Evolutionary conservation across 2,329 filamentous ascomycete species (phyloP), one percentile per base, ranked within the genome.

Genomic region (Aspergillus neotritici): DNA sequence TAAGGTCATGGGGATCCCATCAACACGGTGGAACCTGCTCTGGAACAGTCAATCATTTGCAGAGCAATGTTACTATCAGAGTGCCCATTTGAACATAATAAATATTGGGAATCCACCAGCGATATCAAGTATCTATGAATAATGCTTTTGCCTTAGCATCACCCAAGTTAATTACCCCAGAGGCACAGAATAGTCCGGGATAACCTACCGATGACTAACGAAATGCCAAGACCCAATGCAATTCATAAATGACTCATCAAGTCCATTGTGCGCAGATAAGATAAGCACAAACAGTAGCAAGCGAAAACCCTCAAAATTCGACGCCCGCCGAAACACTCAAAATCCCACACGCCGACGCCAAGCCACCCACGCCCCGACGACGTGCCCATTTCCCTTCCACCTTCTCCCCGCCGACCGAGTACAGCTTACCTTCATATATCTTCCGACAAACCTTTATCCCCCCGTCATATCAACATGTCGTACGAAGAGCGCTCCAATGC

Each of bases 271-370:
- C 52, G 39, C 45, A 63, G 65, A 69, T 69, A 69, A 69, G 66
- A 69, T 69, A 69, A 69, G 63, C 66, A 68, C 65, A 65, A 66
- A 63, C 51, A 40, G 46, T 48, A 56, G 54, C 57, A 68, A 68
- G 65, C 62, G 66, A 69, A 70, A 69, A 67, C 60, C 65, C 61
- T 68, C 64, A 67, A 69, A 68, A 68, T 67, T 68, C 65, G 53
- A 62, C 52, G 56, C 55, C 59, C 58, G 51, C 58, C 55, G 56
- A 54, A 53, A 49, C 46, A 44, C 48, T 51, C 46, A 43, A 63
- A 66, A 63, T 61, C 56, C 60, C 61, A 65, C 61, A 61, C 52
- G 58, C 56, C 59, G 59, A 58, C 57, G 62, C 57, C 62, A 52
- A 53, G 44, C 42, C 46, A 37, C 9, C 45, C 37, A 48, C 51